phyloP scores from a whole-genome alignment of 1,139 yeast genomes.

The Protomyces gravidus region DNA sequence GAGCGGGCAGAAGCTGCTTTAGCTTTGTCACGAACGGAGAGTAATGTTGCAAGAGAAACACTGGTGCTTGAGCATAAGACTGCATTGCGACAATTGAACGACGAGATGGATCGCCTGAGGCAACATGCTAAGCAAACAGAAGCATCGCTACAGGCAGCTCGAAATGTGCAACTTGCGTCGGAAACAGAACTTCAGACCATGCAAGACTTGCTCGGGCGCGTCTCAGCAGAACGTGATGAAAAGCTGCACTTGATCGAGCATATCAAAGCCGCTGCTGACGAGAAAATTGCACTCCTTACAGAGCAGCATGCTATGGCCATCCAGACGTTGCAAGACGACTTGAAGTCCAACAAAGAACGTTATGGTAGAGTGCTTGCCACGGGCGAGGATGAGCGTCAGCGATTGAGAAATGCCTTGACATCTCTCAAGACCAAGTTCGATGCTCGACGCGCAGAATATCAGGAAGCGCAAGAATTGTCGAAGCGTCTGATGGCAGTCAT shows the following conservation, averaged over 20 bases:
- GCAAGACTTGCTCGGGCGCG: not conserved
- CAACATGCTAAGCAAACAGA: not conserved
- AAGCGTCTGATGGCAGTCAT: constrained; percentile 18
- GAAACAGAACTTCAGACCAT: too few species aligned
- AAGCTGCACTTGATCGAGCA: not conserved
- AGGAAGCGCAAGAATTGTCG: constrained; percentile 18
- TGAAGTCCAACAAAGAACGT: constrained; percentile 1
- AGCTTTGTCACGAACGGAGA: not conserved
- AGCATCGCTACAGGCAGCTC: not conserved
- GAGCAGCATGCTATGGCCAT: constrained; percentile 7
- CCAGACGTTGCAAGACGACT: constrained; percentile 8
- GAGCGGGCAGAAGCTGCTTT: too few species aligned
- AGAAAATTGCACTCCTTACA: constrained; percentile 4
- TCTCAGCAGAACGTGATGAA: not conserved
- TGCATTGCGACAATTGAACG: not conserved
- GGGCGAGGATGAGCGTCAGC: not conserved
- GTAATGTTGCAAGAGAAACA: not conserved
- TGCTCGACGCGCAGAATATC: constrained; percentile 7
- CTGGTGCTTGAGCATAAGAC: not conserved
- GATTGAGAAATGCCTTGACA: not conserved
- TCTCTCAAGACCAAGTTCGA: constrained; percentile 9
- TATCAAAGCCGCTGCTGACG: constrained; percentile 9
- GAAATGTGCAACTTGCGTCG: not conserved
- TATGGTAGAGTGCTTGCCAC: not conserved
- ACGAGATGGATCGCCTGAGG: not conserved